These are phyloP conservation scores for Daedalea quercina DNA, from an alignment of 768 basidiomycete genomes.

Conservation along the genomic window DNA sequence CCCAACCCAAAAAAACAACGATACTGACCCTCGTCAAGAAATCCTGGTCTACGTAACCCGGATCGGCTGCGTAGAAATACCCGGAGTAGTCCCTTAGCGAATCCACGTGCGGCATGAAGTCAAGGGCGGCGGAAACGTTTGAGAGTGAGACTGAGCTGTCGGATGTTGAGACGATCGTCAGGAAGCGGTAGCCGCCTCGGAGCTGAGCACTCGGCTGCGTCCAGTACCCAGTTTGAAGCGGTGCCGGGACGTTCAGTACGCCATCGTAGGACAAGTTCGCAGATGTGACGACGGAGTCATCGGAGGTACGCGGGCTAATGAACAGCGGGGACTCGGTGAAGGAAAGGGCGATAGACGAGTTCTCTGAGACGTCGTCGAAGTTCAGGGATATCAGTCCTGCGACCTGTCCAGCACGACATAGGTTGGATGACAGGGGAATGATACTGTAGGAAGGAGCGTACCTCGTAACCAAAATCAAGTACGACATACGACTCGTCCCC, in stretches of 20 bases:
- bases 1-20: not conserved
- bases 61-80: slow-evolving; percentile 44
- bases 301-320: slow-evolving; percentile 45
- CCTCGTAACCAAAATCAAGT: slow-evolving; percentile 52
- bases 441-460: slow-evolving; percentile 14
- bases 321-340: slow-evolving; percentile 53
- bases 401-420: slow-evolving; percentile 27
- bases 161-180: slow-evolving; percentile 38
- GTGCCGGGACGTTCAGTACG: slow-evolving; percentile 33
- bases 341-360: slow-evolving; percentile 38
- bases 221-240: slow-evolving; percentile 35
- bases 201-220: slow-evolving; percentile 38
- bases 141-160: slow-evolving; percentile 32
- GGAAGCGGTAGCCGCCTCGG: slow-evolving; percentile 47
- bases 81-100: slow-evolving; percentile 43
- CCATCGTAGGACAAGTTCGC: slow-evolving; percentile 38
- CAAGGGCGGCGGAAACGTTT: slow-evolving; percentile 43
- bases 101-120: slow-evolving; percentile 46
- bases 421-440: not conserved
- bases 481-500: slow-evolving; percentile 40
- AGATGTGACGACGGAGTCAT: slow-evolving; percentile 32
- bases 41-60: slow-evolving; percentile 35
- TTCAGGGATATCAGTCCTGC: slow-evolving; percentile 47
- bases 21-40: slow-evolving; percentile 39
- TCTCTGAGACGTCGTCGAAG: slow-evolving; percentile 27